A percentile compares a stretch with the other conserved stretches of the same genome.
These are phyloP conservation scores for Yamadazyma sp. DNA, from an alignment of 805 yeast genomes.

Conservation along the genomic window DNA sequence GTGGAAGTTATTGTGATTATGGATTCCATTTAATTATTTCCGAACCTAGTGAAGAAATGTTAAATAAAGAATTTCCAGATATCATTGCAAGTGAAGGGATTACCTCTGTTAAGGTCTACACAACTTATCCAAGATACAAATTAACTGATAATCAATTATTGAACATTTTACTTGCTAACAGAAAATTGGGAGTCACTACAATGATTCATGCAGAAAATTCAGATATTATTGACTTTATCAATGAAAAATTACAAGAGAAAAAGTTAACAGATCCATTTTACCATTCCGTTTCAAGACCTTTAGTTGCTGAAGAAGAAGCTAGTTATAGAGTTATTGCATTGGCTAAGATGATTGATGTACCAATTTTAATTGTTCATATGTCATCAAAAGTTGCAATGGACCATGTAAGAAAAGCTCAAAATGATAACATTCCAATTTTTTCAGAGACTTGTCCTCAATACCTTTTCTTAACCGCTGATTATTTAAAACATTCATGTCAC, in stretches of 20 bases:
- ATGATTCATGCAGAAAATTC: conserved; percentile 54
- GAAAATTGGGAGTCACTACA: conserved; percentile 42
- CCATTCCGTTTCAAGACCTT: conserved; percentile 45
- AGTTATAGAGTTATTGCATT: conserved; percentile 45
- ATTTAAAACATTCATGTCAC: conserved; percentile 19
- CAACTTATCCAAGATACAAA: conserved; percentile 43
- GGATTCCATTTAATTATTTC: conserved; percentile 46
- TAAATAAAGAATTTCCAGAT: conserved; percentile 5
- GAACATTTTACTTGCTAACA: conserved; percentile 34
- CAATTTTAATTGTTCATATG: conserved; percentile 47
- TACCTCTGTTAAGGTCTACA: conserved; percentile 41
- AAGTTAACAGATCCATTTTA: conserved; percentile 40
- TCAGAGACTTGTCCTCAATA: conserved; percentile 55
- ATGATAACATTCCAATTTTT: conserved; percentile 37
- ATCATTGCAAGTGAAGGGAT: conserved; percentile 33
- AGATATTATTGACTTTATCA: conserved; percentile 42
- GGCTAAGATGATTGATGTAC: conserved; percentile 43
- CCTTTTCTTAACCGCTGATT: conserved; percentile 40
- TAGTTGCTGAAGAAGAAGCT: conserved; percentile 48
- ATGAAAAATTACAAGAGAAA: conserved; percentile 36
- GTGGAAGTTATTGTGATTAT: conserved; percentile 39
- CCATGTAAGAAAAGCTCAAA: conserved; percentile 43
- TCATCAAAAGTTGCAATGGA: conserved; percentile 40
- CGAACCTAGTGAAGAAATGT: conserved; percentile 22
- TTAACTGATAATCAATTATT: conserved; percentile 39